Conservation (phyloP, 1,284 basidiomycete genomes). For the Leccinum fallax region DNA sequence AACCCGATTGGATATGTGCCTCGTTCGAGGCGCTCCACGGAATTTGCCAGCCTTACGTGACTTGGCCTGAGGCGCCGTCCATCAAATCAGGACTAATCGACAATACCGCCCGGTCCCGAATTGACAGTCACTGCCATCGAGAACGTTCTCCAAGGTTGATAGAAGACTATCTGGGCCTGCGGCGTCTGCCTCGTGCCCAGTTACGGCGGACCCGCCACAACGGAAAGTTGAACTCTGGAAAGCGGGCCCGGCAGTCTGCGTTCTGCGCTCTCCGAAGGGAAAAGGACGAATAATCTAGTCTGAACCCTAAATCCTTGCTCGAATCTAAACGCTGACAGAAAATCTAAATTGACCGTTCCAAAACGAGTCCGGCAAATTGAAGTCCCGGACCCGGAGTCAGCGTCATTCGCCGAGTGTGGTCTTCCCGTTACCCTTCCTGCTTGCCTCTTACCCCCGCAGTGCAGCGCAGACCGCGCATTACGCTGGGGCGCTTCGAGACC, state of each 20-base stretch:
- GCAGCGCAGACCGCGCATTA: not conserved
- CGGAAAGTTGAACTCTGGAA: not conserved
- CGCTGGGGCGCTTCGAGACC: not conserved
- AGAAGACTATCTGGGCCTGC: conserved; percentile 12
- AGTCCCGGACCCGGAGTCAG: not conserved
- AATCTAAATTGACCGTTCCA: not conserved
- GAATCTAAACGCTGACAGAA: not conserved
- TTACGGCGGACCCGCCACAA: not conserved
- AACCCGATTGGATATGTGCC: not conserved
- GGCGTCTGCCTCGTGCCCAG: not conserved
- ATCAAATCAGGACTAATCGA: too few relatives aligned
- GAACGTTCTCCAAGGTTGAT: conserved; percentile 1
- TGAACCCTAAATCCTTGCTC: not conserved
- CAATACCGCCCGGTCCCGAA: not conserved
- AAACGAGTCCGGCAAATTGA: not conserved
- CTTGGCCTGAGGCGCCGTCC: not conserved
- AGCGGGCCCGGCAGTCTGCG: not conserved
- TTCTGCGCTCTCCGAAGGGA: not conserved
- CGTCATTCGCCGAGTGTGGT: not conserved
- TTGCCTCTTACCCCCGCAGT: not conserved
- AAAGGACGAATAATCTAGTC: not conserved
- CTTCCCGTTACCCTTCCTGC: not conserved
- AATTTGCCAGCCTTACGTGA: not conserved
- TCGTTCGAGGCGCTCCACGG: not conserved
- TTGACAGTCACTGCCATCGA: not conserved